Conservation (phyloP, 2,329 filamentous ascomycete species). For the Pseudogymnoascus sp. region DNA sequence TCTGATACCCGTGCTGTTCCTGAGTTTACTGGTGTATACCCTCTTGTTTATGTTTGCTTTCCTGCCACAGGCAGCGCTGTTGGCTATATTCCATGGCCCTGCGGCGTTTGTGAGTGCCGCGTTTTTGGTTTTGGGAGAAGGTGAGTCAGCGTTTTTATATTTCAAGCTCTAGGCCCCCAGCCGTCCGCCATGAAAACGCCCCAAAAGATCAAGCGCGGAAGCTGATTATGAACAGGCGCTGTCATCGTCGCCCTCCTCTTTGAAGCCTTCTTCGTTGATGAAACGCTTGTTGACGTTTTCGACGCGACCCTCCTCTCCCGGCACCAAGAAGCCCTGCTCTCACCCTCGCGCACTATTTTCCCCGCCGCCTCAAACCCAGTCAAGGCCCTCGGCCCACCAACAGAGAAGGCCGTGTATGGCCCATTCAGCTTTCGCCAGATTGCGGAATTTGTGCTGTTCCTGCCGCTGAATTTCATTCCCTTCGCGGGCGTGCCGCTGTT, state of each 20-base stretch:
- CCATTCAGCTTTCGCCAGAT: slow-evolving; percentile 92
- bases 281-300: slow-evolving; percentile 73
- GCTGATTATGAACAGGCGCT: slow-evolving; percentile 17
- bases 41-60: slow-evolving; percentile 85
- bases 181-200: background rate
- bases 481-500: slow-evolving; percentile 79
- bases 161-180: slow-evolving; percentile 56
- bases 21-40: slow-evolving; percentile 77
- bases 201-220: background rate
- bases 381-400: slow-evolving; percentile 76
- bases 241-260: slow-evolving; percentile 45
- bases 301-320: slow-evolving; percentile 47
- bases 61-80: slow-evolving; percentile 79
- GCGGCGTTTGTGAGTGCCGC: slow-evolving; percentile 87
- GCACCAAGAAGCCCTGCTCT: slow-evolving; percentile 58
- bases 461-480: slow-evolving; percentile 83
- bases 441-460: slow-evolving; percentile 68
- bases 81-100: slow-evolving; percentile 80
- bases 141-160: background rate
- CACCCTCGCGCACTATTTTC: slow-evolving; percentile 58
- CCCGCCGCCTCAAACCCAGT: slow-evolving; percentile 65
- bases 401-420: slow-evolving; percentile 67
- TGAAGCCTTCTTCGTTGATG: slow-evolving; percentile 76
- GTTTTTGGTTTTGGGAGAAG: slow-evolving; percentile 80
- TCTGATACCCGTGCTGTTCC: slow-evolving; percentile 71